Base-by-base conservation (phyloP, 176 grass and related monocot species). In the Triticum monococcum region DNA sequence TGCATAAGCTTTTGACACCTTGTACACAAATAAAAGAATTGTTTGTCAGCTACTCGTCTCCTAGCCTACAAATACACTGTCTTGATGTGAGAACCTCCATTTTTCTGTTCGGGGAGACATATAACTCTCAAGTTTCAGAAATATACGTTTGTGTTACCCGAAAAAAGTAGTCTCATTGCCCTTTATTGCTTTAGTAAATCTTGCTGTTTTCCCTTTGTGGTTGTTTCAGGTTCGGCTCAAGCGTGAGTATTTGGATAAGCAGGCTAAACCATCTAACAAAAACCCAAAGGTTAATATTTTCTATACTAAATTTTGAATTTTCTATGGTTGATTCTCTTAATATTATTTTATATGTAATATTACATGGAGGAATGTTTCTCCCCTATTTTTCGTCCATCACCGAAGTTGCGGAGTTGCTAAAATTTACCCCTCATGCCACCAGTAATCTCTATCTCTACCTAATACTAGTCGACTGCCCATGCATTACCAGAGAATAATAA, bases 211-310 rank as follows among this genome's bases (percentile, higher is more conserved):
- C 54, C 45, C 82, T 64, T 76, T 75, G 25, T 89, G 7, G 38
- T 24, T 60, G 36, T 91, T 87, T 40, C 52, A 98, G 96, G 91
- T 98, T 88, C 84, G 90, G 71, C 93, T 98, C 85, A 98, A 98
- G 79, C 95, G 93, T 18, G 93, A 95, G 45, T 98, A 95, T 81
- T 93, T 98, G 91, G 95, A 98, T 83, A 92, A 84, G 45, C 89
- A 92, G 78, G 80, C 72, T 50, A 73, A 61, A 84, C 68, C 84
- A 85, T 85, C 84, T 78, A 95, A 88, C 70, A 89, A 91, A 52
- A 83, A 77, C 23, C 30, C 70, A 14, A 92, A 94, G 92, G 95
- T 97, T 86, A 81, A 62, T 65, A 9, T 64, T 20, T 41, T 89
- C 45, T 46, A 64, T 40, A 9, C 61, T 69, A 66, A 60, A 30